Conservation (phyloP, 192 early-diverging fungal species). For the Chytriomyces sp. region DNA sequence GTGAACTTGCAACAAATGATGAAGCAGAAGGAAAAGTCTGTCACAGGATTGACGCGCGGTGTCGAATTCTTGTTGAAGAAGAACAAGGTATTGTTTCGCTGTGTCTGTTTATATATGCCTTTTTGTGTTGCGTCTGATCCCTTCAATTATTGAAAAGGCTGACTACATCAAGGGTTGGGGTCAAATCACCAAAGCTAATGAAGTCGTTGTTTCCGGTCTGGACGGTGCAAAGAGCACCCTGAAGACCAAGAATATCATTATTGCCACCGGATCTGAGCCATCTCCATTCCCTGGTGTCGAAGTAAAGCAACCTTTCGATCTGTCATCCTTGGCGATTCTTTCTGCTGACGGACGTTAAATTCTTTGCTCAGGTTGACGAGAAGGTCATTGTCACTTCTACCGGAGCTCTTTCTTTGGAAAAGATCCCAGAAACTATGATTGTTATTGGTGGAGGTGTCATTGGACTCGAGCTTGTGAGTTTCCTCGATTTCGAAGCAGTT, state of each 20-base stretch:
- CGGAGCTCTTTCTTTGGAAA: constrained; percentile 89
- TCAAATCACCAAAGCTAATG: constrained; percentile 75
- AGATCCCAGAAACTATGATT: constrained; percentile 97
- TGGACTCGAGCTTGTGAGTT: constrained; percentile 84
- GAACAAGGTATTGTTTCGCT: constrained; percentile 76
- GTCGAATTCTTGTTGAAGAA: constrained; percentile 96
- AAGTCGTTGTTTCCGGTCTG: constrained; percentile 79
- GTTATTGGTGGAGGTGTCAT: constrained; percentile 99
- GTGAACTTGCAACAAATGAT: constrained; percentile 88
- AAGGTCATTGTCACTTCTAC: constrained; percentile 97
- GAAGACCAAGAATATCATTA: constrained; percentile 95
- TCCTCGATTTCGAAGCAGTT: neutral
- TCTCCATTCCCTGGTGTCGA: constrained; percentile 92
- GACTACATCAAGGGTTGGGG: constrained; percentile 95
- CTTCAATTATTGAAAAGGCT: constrained; percentile 39
- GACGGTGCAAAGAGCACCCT: constrained; percentile 77
- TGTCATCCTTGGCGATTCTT: neutral
- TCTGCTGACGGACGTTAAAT: neutral
- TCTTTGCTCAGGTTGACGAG: constrained; percentile 73
- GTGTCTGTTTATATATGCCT: neutral
- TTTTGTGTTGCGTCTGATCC: neutral
- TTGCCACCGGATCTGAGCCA: constrained; percentile 96
- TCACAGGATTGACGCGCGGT: constrained; percentile 86
- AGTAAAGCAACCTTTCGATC: constrained; percentile 31
- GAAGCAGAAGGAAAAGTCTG: constrained; percentile 89